A percentile compares a stretch with the other conserved stretches of the same genome.
Conservation (phyloP, 2,329 filamentous ascomycete species). For the Raffaelea ambrosiae region DNA sequence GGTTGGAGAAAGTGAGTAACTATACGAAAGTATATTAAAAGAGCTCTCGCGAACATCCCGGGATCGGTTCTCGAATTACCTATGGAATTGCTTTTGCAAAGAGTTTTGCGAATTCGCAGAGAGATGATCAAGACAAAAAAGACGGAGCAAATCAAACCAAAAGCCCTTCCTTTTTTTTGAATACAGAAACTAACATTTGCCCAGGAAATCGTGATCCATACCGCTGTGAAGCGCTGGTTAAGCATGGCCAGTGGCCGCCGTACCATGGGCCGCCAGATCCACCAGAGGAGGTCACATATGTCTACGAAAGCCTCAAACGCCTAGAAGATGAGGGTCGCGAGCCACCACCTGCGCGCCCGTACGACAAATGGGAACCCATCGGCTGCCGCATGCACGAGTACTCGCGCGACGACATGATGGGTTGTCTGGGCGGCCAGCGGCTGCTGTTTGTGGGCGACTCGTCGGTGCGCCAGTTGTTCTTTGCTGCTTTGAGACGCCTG, state of each 20-base stretch:
- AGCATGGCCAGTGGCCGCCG: slow-evolving; percentile 41
- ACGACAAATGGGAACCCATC: slow-evolving; percentile 48
- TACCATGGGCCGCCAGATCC: slow-evolving; percentile 13
- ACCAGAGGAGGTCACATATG: not conserved
- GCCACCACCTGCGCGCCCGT: slow-evolving; percentile 17
- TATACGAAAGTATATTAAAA: too few species aligned
- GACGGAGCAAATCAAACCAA: too few species aligned
- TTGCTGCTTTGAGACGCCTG: slow-evolving; percentile 43
- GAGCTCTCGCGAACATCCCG: too few species aligned
- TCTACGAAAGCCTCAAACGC: slow-evolving; percentile 7
- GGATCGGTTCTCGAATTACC: too few species aligned
- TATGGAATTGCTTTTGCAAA: too few species aligned
- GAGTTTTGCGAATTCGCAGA: too few species aligned
- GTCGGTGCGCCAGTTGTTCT: slow-evolving; percentile 51
- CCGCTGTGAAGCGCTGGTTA: slow-evolving; percentile 43
- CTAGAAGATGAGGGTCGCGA: slow-evolving; percentile 8
- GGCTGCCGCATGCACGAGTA: slow-evolving; percentile 53
- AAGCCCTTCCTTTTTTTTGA: too few species aligned
- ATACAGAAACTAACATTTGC: too few species aligned
- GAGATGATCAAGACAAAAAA: too few species aligned
- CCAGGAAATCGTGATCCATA: slow-evolving; percentile 32
- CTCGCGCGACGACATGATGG: slow-evolving; percentile 37
- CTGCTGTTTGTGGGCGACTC: slow-evolving; percentile 56
- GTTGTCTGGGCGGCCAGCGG: slow-evolving; percentile 41
- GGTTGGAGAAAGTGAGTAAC: too few species aligned